phyloP scores from a whole-genome alignment of 208 protist species.

The Naegleria gruberi region DNA sequence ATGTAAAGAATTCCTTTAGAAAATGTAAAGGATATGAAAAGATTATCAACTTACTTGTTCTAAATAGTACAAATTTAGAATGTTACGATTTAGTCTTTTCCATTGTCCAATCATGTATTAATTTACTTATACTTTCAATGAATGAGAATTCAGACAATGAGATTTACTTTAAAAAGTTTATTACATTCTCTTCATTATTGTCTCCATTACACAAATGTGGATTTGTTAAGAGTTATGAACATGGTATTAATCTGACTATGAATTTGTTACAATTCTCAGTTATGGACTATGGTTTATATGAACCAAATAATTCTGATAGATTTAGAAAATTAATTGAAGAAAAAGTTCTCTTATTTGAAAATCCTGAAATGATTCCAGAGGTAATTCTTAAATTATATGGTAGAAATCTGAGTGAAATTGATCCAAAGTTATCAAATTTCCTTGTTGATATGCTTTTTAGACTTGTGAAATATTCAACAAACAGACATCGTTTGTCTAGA shows the following conservation, averaged over 20 bases:
- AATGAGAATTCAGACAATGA: not conserved
- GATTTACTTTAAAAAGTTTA: not conserved
- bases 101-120: not conserved
- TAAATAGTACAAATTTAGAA: not conserved
- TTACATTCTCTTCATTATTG: not conserved
- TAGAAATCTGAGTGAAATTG: not conserved
- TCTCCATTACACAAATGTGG: not conserved
- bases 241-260: not conserved
- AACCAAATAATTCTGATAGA: not conserved
- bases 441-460: not conserved
- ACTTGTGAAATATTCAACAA: not conserved
- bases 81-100: not conserved
- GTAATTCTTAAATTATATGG: not conserved
- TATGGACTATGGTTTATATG: not conserved
- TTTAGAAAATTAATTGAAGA: not conserved
- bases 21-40: slow-evolving; percentile 4
- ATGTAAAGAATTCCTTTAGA: not conserved
- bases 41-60: not conserved
- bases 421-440: not conserved
- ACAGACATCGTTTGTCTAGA: not conserved
- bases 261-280: slow-evolving; percentile 12
- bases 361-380: slow-evolving; percentile 6
- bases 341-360: not conserved
- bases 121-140: not conserved
- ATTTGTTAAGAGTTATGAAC: not conserved